These are phyloP conservation scores for Cercophora scortea DNA, from an alignment of 495 filamentous ascomycete species.

Conservation along the genomic window DNA sequence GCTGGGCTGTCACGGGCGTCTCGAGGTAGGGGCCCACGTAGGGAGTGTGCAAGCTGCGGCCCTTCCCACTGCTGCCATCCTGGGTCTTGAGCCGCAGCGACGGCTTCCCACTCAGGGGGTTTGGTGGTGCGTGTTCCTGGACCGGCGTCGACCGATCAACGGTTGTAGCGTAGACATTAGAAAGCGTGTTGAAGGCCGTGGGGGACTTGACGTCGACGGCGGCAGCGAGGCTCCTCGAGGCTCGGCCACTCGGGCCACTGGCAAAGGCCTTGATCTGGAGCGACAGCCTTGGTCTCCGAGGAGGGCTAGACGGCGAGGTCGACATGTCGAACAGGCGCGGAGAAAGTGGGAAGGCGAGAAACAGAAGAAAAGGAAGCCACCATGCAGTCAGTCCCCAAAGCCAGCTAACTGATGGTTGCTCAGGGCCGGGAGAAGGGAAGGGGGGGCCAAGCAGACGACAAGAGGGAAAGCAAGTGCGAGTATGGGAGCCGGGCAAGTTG, in stretches of 20 bases:
- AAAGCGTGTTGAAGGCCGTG: constrained; percentile 74
- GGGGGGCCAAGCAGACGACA: too few species aligned
- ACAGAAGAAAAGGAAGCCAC: neutral
- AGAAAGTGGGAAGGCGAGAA: neutral
- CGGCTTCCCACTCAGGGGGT: constrained; percentile 29
- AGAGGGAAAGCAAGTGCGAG: too few species aligned
- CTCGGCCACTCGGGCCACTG: constrained; percentile 19
- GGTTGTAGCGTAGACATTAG: constrained; percentile 66
- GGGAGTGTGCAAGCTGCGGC: constrained; percentile 29
- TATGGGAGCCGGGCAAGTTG: too few species aligned
- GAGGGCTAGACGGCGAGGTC: constrained; percentile 31
- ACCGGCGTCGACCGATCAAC: constrained; percentile 55
- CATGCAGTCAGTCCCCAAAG: too few species aligned
- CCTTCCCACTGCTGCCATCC: constrained; percentile 9
- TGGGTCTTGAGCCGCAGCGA: constrained; percentile 40
- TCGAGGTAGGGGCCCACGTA: constrained; percentile 34
- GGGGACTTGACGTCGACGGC: constrained; percentile 58
- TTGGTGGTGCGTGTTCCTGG: constrained; percentile 30
- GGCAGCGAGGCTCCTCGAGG: constrained; percentile 25
- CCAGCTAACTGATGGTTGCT: too few species aligned
- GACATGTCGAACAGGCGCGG: constrained; percentile 18
- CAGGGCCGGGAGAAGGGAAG: too few species aligned
- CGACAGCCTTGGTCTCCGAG: constrained; percentile 67
- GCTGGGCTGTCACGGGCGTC: constrained; percentile 36
- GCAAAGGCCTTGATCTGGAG: constrained; percentile 58